phyloP scores from a whole-genome alignment of 192 early-diverging fungal species.

The Coemansia sp. region DNA sequence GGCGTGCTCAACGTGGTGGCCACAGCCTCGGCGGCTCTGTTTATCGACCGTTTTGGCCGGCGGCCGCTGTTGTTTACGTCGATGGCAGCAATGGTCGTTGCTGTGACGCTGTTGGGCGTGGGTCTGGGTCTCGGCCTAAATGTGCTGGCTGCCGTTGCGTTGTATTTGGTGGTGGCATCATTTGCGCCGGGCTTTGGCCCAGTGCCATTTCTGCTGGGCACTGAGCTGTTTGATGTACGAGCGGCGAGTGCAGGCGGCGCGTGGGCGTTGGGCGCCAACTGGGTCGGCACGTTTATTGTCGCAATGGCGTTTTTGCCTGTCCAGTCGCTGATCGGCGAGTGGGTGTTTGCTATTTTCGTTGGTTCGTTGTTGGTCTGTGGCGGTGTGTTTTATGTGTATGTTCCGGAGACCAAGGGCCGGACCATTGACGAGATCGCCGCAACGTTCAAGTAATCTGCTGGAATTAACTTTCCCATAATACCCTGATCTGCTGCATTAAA shows the following conservation, averaged over 20 bases:
- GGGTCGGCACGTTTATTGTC: constrained; percentile 48
- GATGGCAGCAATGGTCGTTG: constrained; percentile 63
- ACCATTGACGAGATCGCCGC: constrained; percentile 48
- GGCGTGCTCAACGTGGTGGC: constrained; percentile 75
- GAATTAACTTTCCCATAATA: too few species aligned
- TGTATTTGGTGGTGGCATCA: constrained; percentile 48
- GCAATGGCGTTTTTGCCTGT: constrained; percentile 42
- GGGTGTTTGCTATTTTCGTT: constrained; percentile 54
- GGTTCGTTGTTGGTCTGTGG: constrained; percentile 25
- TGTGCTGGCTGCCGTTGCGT: constrained; percentile 70
- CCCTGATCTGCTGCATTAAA: too few species aligned
- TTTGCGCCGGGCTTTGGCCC: constrained; percentile 55
- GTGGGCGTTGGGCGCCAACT: constrained; percentile 49
- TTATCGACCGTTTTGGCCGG: constrained; percentile 81
- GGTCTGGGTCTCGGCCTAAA: constrained; percentile 69
- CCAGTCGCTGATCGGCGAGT: constrained; percentile 44
- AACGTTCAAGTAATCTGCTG: constrained; percentile 8
- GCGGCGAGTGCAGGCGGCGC: constrained; percentile 45
- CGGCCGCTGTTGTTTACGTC: constrained; percentile 72
- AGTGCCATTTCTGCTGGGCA: constrained; percentile 50
- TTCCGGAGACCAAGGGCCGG: constrained; percentile 51
- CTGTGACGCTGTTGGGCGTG: constrained; percentile 59
- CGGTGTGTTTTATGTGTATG: constrained; percentile 24
- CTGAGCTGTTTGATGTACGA: constrained; percentile 46
- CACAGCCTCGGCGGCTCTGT: constrained; percentile 66